Evolutionary conservation across 805 yeast species (phyloP).

Genomic region (Wickerhamiella cacticola): DNA sequence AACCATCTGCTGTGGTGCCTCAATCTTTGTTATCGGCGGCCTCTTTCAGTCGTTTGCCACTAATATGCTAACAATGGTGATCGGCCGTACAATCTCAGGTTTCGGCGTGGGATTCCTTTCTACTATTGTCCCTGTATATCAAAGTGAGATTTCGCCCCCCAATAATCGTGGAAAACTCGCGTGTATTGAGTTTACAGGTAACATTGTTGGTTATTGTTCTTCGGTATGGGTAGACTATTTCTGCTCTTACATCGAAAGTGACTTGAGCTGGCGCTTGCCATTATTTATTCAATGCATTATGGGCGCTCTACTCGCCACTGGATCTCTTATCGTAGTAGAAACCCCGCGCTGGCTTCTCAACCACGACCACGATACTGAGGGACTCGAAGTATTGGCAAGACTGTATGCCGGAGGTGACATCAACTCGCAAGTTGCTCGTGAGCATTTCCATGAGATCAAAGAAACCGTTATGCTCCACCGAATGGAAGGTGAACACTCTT

Average conservation of each 20-base stretch:
- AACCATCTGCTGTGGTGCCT: slow-evolving; percentile 70
- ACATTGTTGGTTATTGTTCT: slow-evolving; percentile 65
- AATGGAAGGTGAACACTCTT: slow-evolving; percentile 67
- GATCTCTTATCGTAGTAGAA: slow-evolving; percentile 71
- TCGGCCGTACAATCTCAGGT: slow-evolving; percentile 70
- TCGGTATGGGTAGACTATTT: slow-evolving; percentile 82
- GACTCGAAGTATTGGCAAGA: slow-evolving; percentile 72
- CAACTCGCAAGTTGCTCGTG: slow-evolving; percentile 52
- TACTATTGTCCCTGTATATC: slow-evolving; percentile 78
- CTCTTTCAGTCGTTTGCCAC: slow-evolving; percentile 51
- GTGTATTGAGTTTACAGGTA: slow-evolving; percentile 80
- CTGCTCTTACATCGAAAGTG: slow-evolving; percentile 50
- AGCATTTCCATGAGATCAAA: slow-evolving; percentile 69
- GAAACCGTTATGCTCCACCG: slow-evolving; percentile 65
- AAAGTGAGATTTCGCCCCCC: slow-evolving; percentile 78
- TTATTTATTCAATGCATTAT: slow-evolving; percentile 62
- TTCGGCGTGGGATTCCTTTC: slow-evolving; percentile 78
- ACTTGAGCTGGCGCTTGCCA: slow-evolving; percentile 69
- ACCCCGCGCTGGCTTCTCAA: slow-evolving; percentile 85
- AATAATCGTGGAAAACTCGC: slow-evolving; percentile 76
- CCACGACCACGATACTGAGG: slow-evolving; percentile 67
- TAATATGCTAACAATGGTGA: slow-evolving; percentile 44
- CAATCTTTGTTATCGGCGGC: slow-evolving; percentile 70
- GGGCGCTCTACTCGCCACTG: slow-evolving; percentile 54
- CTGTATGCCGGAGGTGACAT: slow-evolving; percentile 56